These are phyloP conservation scores for Russula emetica DNA, from an alignment of 768 basidiomycete species.

Conservation along the genomic window DNA sequence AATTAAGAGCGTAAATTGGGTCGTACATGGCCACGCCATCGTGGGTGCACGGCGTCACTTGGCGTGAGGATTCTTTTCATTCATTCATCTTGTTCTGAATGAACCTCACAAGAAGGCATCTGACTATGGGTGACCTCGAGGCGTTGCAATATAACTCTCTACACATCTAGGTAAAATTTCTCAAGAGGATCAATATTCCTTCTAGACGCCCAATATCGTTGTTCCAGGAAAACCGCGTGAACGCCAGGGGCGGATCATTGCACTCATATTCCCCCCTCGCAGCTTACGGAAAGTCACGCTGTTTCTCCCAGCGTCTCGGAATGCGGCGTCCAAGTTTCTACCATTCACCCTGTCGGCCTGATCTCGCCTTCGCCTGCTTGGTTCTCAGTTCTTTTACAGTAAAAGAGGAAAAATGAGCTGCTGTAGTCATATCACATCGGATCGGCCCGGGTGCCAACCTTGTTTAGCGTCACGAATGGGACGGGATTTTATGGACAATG, in stretches of 20 bases:
- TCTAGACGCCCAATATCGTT: background rate
- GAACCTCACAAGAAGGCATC: slow-evolving; percentile 4
- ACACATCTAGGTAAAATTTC: slow-evolving; percentile 33
- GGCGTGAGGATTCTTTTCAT: slow-evolving; percentile 11
- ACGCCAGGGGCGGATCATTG: slow-evolving; percentile 30
- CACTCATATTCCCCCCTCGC: slow-evolving; percentile 29
- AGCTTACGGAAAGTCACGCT: slow-evolving; percentile 19
- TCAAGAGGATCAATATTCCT: slow-evolving; percentile 12
- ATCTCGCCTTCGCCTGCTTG: background rate
- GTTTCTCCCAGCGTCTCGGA: slow-evolving; percentile 30
- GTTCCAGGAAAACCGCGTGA: slow-evolving; percentile 27
- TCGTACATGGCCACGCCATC: slow-evolving; percentile 20
- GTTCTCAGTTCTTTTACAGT: slow-evolving; percentile 28
- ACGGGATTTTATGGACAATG: slow-evolving; percentile 26
- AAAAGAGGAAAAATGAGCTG: slow-evolving; percentile 31
- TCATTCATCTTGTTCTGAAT: background rate
- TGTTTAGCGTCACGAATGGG: slow-evolving; percentile 22
- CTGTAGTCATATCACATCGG: background rate
- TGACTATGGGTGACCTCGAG: slow-evolving; percentile 18
- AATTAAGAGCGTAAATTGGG: slow-evolving; percentile 16
- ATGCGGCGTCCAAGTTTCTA: slow-evolving; percentile 26
- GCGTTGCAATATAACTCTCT: slow-evolving; percentile 33
- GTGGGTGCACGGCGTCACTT: slow-evolving; percentile 18
- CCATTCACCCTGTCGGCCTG: background rate
- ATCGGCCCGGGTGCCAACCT: slow-evolving; percentile 3